Conservation (phyloP, 2,329 filamentous ascomycete genomes). For the Fusarium piperis region DNA sequence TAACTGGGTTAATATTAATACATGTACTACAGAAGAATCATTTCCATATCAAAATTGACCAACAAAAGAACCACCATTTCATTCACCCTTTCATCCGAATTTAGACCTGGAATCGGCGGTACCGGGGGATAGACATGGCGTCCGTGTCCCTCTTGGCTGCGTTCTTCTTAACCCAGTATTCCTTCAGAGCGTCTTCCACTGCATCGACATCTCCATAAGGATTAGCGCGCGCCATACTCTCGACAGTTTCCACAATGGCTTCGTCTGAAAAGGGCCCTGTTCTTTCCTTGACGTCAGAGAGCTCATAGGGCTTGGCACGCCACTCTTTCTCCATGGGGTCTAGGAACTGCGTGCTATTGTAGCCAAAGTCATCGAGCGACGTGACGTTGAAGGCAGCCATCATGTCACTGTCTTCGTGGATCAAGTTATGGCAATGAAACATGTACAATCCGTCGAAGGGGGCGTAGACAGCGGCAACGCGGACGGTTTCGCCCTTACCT, state of each 20-base stretch:
- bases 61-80: background rate
- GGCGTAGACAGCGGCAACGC: constrained; percentile 60
- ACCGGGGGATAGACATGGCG: background rate
- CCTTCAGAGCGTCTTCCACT: constrained; percentile 1
- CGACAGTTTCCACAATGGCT: background rate
- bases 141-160: background rate
- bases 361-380: constrained; percentile 49
- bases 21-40: no score
- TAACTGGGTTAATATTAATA: no score
- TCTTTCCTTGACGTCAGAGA: background rate
- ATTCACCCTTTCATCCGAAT: background rate
- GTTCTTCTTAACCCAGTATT: constrained; percentile 1
- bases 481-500: constrained; percentile 58
- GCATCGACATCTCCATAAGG: constrained; percentile 5
- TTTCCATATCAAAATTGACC: no score
- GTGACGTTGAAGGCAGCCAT: constrained; percentile 59
- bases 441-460: constrained; percentile 64
- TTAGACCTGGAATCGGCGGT: background rate
- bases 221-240: constrained; percentile 2
- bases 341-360: constrained; percentile 37
- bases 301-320: constrained; percentile 2
- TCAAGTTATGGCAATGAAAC: constrained; percentile 60
- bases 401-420: constrained; percentile 58
- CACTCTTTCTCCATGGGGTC: constrained; percentile 19
- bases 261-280: constrained; percentile 3